These are phyloP conservation scores for Exophiala sp. DNA, from an alignment of 2,329 filamentous ascomycete genomes.

Conservation along the genomic window DNA sequence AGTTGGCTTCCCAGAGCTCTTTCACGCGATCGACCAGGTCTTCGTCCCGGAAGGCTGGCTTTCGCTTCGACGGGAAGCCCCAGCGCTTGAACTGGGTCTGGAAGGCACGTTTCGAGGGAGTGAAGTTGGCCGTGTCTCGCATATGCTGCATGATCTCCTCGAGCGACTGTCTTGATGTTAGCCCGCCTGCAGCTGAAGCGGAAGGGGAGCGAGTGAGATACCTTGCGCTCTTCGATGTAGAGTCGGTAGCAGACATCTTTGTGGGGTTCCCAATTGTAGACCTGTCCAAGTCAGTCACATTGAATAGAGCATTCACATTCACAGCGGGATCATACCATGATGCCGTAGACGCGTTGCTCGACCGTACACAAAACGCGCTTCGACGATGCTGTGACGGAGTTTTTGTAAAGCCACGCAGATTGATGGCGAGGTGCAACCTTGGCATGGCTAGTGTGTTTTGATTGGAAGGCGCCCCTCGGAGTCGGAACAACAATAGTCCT, in stretches of 20 bases:
- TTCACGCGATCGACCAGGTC: constrained; percentile 62
- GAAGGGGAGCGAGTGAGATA: constrained; percentile 5
- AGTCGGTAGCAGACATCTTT: constrained; percentile 61
- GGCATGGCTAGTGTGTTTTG: background rate
- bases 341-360: constrained; percentile 19
- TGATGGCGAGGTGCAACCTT: constrained; percentile 12
- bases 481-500: too few species aligned
- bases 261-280: constrained; percentile 64
- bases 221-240: constrained; percentile 68
- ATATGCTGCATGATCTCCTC: constrained; percentile 71
- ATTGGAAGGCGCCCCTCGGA: too few species aligned
- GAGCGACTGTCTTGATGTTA: constrained; percentile 43
- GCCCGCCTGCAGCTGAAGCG: background rate
- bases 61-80: constrained; percentile 71
- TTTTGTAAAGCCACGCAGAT: constrained; percentile 17
- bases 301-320: background rate
- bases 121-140: constrained; percentile 58
- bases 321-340: constrained; percentile 19
- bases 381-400: constrained; percentile 21
- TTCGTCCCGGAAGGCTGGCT: constrained; percentile 63
- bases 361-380: constrained; percentile 25
- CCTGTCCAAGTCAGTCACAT: constrained; percentile 26
- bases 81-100: constrained; percentile 72
- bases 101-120: constrained; percentile 69
- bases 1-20: constrained; percentile 72